Base-by-base conservation (phyloP, 441 rosid genomes). In the Flueggea neowawraea region DNA sequence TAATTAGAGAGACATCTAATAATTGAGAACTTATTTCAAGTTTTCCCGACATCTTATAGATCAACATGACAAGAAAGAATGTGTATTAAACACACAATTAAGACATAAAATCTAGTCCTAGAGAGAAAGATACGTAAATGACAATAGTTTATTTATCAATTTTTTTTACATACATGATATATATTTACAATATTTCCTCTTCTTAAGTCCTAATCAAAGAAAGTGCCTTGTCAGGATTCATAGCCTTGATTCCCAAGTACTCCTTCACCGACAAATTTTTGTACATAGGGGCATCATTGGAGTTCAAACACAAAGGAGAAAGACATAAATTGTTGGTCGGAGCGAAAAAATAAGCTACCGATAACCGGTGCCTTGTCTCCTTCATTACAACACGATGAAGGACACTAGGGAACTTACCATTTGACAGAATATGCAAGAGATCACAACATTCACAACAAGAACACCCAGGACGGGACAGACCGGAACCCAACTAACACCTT, bases 341-440 rank as follows among this genome's bases (percentile, higher is more conserved):
- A 53, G 84, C 80, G 61, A 79, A 82, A 14, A 91, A 75, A 61
- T 65, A 91, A 4, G 92, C 95, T 8, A 82, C 41, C 12, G 97
- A 89, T n/a, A 85, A 33, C 47, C 95, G 81, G 13, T 78, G 76
- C 4, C 64, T 66, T 54, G 63, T 58, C 54, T 79, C 78, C 74
- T 86, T 90, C 65, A 84, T 85, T 17, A 84, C 68, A 33, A 87
- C 98, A 33, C 96, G 88, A 60, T 92, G 98, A 70, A 86, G 72
- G 49, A 81, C 91, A 16, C 80, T 82, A 2, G 67, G 77, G 75
- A 83, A 89, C 15, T 50, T 43, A 16, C 88, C 91, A 52, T 92
- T 92, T 7, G 96, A 78, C 31, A 92, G 6, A 2, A 92, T 79
- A 49, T 92, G 95, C 62, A 92, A 68, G 13, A 92, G 71, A 74